Evolutionary conservation across 345 rosid genomes (phyloP), one percentile per base, ranked within the genome.

Genomic region (Hypericum perforatum): DNA sequence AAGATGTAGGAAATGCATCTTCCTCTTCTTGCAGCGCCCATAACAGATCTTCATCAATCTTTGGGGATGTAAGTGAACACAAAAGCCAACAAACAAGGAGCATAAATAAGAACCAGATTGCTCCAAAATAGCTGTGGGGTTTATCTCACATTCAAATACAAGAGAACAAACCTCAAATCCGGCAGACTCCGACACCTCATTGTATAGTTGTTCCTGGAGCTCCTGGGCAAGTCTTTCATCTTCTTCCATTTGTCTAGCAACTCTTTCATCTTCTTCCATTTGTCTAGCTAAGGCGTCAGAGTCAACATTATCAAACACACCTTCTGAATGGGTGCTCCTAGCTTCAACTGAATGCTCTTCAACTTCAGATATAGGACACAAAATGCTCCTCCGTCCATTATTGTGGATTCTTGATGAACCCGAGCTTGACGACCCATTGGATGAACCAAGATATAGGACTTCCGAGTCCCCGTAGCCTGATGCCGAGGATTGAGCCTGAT

Each of bases 221-320:
- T 79, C 94, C 67, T 76, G 86, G 48, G 97, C 98, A 67, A 92
- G 54, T 39, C 60, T 70, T 74, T 86, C 95, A 78, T 92, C 98
- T 11, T 85, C 98, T 76, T 88, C 94, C 16, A 92, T 54, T 69
- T 92, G 98, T 67, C 77, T 85, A 49, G 97, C 98, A 66, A 92
- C 52, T 39, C 60, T 70, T 74, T 86, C 95, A 78, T 92, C 98
- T 11, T 85, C 98, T 76, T 88, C 94, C 16, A 92, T 54, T 69
- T 92, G 98, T 70, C 86, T 80, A 50, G 74, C 78, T 68, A 73
- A 78, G 55, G 73, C 70, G 67, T 78, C 77, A 39, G 71, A 71
- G 41, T 71, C 81, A 53, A 60, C 68, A 49, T 67, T 73, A 63
- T 63, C 58, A 9, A 57, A 45, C 38, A 59, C 57, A 56, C 55